phyloP scores from a whole-genome alignment of 1,284 basidiomycete genomes.

The Pascua sp. region DNA sequence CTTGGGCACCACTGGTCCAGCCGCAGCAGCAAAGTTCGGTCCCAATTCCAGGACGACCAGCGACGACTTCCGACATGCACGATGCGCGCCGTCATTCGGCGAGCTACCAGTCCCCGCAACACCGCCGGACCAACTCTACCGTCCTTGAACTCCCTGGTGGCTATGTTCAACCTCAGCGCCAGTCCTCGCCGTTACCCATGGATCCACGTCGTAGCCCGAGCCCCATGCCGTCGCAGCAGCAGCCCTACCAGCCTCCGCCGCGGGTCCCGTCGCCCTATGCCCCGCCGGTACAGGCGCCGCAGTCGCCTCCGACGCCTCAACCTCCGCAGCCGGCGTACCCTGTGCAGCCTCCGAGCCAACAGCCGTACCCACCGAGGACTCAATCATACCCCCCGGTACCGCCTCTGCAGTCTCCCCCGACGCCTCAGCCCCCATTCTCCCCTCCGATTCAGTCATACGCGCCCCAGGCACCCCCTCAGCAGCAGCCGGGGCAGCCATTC shows the following conservation, averaged over 20 bases:
- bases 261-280: not conserved
- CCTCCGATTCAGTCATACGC: not conserved
- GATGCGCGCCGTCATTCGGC: not conserved
- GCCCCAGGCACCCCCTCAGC: not conserved
- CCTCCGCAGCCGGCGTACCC: not conserved
- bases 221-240: not conserved
- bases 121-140: conserved; percentile 7
- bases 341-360: not conserved
- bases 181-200: not conserved
- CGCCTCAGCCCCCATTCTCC: not conserved
- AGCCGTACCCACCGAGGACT: not conserved
- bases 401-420: not conserved
- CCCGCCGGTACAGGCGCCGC: not conserved
- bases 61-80: conserved; percentile 3
- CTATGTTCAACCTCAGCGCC: not conserved
- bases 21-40: not conserved
- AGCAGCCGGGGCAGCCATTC: conserved; percentile 1
- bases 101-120: not conserved
- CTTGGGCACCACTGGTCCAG: conserved; percentile 30
- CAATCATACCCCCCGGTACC: not conserved
- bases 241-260: not conserved
- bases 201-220: not conserved
- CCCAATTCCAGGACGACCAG: conserved; percentile 1
- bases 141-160: not conserved
- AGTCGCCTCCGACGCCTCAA: not conserved